These are phyloP conservation scores for Aspergillus sclerotiicarbonarius DNA, from an alignment of 495 filamentous ascomycete genomes.

Conservation along the genomic window DNA sequence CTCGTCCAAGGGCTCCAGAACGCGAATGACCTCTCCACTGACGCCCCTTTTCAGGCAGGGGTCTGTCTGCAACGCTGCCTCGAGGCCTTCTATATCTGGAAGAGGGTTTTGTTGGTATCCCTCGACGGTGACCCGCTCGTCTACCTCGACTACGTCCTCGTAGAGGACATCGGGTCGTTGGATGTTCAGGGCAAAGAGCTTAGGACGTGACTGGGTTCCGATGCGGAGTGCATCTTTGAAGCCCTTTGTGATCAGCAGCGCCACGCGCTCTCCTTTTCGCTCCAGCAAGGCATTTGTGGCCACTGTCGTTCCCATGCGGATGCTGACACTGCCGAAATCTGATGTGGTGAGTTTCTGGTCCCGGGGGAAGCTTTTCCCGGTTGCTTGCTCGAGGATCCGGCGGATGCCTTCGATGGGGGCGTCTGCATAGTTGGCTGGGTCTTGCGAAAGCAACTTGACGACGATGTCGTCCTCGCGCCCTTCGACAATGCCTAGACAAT, in stretches of 20 bases:
- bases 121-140: neutral
- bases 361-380: neutral
- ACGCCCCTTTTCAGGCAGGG: no score
- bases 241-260: slow-evolving; percentile 80
- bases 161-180: neutral
- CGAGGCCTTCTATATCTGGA: neutral
- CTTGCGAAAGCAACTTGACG: slow-evolving; percentile 77
- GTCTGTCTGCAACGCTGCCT: neutral
- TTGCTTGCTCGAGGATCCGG: slow-evolving; percentile 55
- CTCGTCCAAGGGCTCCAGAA: no score
- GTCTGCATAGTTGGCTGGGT: slow-evolving; percentile 75
- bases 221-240: slow-evolving; percentile 88
- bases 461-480: slow-evolving; percentile 54
- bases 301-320: slow-evolving; percentile 80
- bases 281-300: slow-evolving; percentile 84
- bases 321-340: slow-evolving; percentile 17
- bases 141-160: neutral
- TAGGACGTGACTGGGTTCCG: slow-evolving; percentile 56
- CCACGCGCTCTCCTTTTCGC: slow-evolving; percentile 83
- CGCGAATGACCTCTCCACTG: no score
- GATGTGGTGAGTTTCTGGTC: slow-evolving; percentile 56
- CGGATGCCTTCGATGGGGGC: slow-evolving; percentile 82
- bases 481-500: no score
- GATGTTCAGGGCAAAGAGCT: no score
- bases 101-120: neutral